phyloP scores from a whole-genome alignment of 2,329 filamentous ascomycete species.

The Calonectria pteridis region DNA sequence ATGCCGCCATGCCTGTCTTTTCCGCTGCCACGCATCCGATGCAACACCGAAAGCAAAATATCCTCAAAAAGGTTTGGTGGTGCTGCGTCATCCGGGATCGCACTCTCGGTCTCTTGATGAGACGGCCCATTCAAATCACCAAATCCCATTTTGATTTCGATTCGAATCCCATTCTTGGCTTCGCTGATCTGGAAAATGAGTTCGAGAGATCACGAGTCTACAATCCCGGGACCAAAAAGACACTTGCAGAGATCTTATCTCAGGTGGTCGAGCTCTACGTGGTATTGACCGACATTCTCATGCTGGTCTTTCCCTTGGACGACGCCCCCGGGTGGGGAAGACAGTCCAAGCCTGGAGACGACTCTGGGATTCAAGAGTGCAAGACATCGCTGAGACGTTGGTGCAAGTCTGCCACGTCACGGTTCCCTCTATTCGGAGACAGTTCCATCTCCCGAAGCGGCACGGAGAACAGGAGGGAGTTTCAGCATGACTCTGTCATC shows the following conservation, averaged over 20 bases:
- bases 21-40: constrained; percentile 46
- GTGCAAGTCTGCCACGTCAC: constrained; percentile 54
- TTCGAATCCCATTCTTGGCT: constrained; percentile 51
- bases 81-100: constrained; percentile 66
- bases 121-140: constrained; percentile 64
- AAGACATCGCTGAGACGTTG: constrained; percentile 54
- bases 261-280: constrained; percentile 60
- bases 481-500: constrained; percentile 56
- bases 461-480: constrained; percentile 44
- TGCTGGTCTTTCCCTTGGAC: constrained; percentile 59
- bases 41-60: constrained; percentile 53
- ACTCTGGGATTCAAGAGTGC: constrained; percentile 49
- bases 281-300: constrained; percentile 60
- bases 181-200: constrained; percentile 60
- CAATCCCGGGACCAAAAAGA: constrained; percentile 57
- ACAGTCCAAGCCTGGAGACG: constrained; percentile 48
- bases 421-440: constrained; percentile 55
- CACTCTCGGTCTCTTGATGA: constrained; percentile 61
- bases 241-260: constrained; percentile 58
- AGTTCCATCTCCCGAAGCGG: constrained; percentile 41
- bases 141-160: constrained; percentile 60
- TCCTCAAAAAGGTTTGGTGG: constrained; percentile 67
- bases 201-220: constrained; percentile 60
- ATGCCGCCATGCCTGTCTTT: constrained; percentile 50
- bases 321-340: constrained; percentile 56